Conservation (phyloP, 768 basidiomycete genomes). For the Hericium coralloides region DNA sequence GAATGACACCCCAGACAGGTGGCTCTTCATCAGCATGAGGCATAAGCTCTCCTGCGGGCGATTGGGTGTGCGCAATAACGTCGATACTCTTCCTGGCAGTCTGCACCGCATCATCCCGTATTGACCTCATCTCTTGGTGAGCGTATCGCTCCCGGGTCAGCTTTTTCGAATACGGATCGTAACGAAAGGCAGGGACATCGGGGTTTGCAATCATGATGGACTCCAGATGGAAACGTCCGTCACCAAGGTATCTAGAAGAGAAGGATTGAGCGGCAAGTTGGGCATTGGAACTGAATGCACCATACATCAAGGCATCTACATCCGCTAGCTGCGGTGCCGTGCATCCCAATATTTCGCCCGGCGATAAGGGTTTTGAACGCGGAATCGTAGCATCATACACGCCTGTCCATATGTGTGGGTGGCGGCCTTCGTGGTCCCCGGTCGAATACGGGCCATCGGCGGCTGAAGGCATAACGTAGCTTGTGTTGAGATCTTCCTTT, state of each 20-base stretch:
- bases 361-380: slow-evolving; percentile 84
- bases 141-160: slow-evolving; percentile 89
- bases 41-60: background rate
- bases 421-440: slow-evolving; percentile 3
- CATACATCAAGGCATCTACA: slow-evolving; percentile 89
- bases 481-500: slow-evolving; percentile 59
- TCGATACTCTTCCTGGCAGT: slow-evolving; percentile 60
- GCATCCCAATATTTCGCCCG: slow-evolving; percentile 95
- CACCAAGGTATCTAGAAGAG: slow-evolving; percentile 79
- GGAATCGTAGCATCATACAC: slow-evolving; percentile 74
- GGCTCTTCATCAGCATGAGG: slow-evolving; percentile 14
- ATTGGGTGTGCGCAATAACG: slow-evolving; percentile 7
- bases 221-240: slow-evolving; percentile 97
- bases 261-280: background rate
- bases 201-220: slow-evolving; percentile 99
- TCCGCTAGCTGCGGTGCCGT: slow-evolving; percentile 78
- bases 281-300: slow-evolving; percentile 2
- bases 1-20: slow-evolving; percentile 78
- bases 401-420: slow-evolving; percentile 36
- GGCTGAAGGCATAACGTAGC: no score
- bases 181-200: slow-evolving; percentile 86
- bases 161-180: slow-evolving; percentile 98
- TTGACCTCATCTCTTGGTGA: slow-evolving; percentile 75
- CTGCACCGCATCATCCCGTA: slow-evolving; percentile 68
- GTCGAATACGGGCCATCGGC: no score